Evolutionary conservation across 768 basidiomycete species (phyloP).

Genomic region (Phaffia tasmanica): DNA sequence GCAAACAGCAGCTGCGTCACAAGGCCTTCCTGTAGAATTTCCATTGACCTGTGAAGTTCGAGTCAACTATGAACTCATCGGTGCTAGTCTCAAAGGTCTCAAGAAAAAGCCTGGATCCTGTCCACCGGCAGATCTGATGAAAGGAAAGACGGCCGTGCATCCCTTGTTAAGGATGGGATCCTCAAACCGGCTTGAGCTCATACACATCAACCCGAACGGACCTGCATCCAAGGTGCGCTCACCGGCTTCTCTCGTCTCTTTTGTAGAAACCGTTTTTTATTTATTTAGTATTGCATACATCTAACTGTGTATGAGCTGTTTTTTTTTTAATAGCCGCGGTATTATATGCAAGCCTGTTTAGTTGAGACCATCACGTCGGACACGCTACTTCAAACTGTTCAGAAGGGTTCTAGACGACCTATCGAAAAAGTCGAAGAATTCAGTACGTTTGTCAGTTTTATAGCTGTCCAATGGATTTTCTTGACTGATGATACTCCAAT

Average conservation of each 20-base stretch:
- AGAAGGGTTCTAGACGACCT: neutral
- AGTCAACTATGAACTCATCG: constrained; percentile 58
- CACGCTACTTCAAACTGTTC: neutral
- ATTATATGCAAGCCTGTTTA: constrained; percentile 24
- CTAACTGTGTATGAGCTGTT: neutral
- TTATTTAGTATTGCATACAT: neutral
- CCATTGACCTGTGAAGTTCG: constrained; percentile 84
- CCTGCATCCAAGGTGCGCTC: neutral
- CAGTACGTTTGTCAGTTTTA: constrained; percentile 39
- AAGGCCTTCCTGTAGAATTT: constrained; percentile 61
- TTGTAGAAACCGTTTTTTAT: neutral
- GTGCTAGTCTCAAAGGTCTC: constrained; percentile 72
- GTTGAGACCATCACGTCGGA: constrained; percentile 5
- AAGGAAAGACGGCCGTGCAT: constrained; percentile 36
- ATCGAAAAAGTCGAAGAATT: constrained; percentile 52
- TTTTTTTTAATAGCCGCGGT: neutral
- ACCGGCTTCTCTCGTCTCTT: constrained; percentile 1
- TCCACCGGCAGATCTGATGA: constrained; percentile 65
- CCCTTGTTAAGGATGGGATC: constrained; percentile 2
- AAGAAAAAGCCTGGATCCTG: constrained; percentile 94
- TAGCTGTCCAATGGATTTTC: neutral
- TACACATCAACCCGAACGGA: constrained; percentile 67
- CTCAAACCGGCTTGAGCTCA: constrained; percentile 67
- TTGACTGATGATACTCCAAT: neutral
- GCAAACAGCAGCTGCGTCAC: constrained; percentile 22